phyloP scores from a whole-genome alignment of 192 early-diverging fungal species.

The Podila horticola region DNA sequence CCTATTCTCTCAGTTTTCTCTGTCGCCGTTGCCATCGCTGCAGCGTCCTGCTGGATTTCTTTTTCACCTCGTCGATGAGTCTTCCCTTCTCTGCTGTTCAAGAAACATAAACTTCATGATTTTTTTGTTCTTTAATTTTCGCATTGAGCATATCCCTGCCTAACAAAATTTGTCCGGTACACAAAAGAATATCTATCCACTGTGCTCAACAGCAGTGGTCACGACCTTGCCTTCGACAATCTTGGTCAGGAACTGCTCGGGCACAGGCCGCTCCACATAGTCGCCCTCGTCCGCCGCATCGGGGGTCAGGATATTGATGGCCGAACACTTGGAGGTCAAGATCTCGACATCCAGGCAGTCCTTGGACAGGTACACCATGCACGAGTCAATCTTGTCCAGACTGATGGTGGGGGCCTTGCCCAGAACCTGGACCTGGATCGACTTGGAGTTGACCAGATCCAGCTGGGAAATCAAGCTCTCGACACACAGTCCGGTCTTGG shows the following conservation, averaged over 20 bases:
- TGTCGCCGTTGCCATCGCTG: no score
- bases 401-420: slow-evolving; percentile 84
- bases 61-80: no score
- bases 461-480: slow-evolving; percentile 87
- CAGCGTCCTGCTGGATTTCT: no score
- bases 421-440: slow-evolving; percentile 87
- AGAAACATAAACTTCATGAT: neutral
- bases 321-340: slow-evolving; percentile 92
- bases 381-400: slow-evolving; percentile 94
- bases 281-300: slow-evolving; percentile 72
- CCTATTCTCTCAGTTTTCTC: no score
- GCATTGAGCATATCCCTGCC: neutral
- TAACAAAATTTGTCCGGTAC: neutral
- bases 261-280: slow-evolving; percentile 86
- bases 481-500: slow-evolving; percentile 86
- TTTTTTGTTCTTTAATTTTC: slow-evolving; percentile 3
- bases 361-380: slow-evolving; percentile 89
- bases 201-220: slow-evolving; percentile 88
- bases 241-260: slow-evolving; percentile 94
- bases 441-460: slow-evolving; percentile 92
- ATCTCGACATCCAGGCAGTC: slow-evolving; percentile 84
- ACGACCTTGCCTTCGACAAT: slow-evolving; percentile 84
- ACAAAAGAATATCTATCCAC: slow-evolving; percentile 50
- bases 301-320: slow-evolving; percentile 88
- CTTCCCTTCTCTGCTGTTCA: no score